Percentiles rank a stretch among this genome's conserved stretches.
Conservation (phyloP, 192 early-diverging fungal species). For the Funneliformis mosseae region DNA sequence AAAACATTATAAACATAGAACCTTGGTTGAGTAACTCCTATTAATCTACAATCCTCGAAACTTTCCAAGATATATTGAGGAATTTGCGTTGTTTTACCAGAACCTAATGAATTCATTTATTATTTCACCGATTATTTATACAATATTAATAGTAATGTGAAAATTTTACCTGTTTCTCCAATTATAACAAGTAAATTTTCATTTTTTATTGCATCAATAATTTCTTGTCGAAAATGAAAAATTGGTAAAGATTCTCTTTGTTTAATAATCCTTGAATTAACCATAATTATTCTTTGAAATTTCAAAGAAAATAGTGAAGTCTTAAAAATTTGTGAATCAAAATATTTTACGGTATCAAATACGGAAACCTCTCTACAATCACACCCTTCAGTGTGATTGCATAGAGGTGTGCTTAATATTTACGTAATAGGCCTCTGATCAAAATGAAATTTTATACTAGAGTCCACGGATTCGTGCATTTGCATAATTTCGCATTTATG, state of each 20-base stretch:
- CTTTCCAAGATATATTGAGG: slow-evolving; percentile 77
- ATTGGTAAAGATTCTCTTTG: slow-evolving; percentile 37
- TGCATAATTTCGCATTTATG: too few species aligned
- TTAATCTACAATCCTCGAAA: slow-evolving; percentile 45
- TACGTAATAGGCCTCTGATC: too few species aligned
- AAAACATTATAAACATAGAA: slow-evolving; percentile 28
- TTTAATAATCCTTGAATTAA: neutral
- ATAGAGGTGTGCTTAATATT: too few species aligned
- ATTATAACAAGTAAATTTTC: slow-evolving; percentile 87
- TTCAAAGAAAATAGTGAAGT: neutral
- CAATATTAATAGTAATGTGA: neutral
- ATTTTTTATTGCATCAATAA: slow-evolving; percentile 84
- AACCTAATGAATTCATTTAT: slow-evolving; percentile 48
- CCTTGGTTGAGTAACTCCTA: slow-evolving; percentile 80
- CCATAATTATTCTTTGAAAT: neutral
- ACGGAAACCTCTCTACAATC: too few species aligned
- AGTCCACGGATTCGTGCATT: too few species aligned
- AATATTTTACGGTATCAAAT: too few species aligned
- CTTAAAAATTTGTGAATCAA: too few species aligned
- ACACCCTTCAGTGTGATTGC: too few species aligned
- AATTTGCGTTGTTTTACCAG: slow-evolving; percentile 88
- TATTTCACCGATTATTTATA: neutral
- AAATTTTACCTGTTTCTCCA: slow-evolving; percentile 79
- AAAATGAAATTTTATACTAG: too few species aligned
- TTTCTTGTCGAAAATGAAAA: slow-evolving; percentile 63